Conservation (phyloP, 495 filamentous ascomycete genomes). For the Xylaria curta region DNA sequence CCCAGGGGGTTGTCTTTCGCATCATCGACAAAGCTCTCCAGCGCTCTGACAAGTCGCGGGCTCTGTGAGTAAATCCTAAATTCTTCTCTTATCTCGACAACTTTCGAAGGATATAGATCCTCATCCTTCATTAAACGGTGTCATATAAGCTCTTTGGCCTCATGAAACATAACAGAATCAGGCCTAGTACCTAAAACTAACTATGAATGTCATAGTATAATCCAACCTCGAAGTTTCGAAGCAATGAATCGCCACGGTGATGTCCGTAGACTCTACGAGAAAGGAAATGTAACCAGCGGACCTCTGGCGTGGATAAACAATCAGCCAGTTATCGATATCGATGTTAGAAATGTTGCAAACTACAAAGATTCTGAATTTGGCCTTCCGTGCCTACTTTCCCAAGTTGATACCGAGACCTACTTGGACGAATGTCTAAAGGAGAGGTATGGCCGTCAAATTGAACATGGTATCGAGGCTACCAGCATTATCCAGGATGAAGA, state of each 20-base stretch:
- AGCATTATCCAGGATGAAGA: constrained; percentile 42
- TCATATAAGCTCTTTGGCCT: background rate
- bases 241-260: constrained; percentile 42
- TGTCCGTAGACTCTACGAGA: constrained; percentile 27
- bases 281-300: constrained; percentile 31
- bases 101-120: background rate
- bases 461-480: constrained; percentile 43
- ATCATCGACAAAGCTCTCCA: constrained; percentile 35
- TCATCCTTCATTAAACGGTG: background rate
- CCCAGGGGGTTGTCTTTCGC: constrained; percentile 35
- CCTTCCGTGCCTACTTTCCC: constrained; percentile 48
- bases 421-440: constrained; percentile 44
- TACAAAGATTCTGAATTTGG: constrained; percentile 43
- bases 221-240: constrained; percentile 46
- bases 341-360: constrained; percentile 40
- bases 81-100: background rate
- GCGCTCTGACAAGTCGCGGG: constrained; percentile 40
- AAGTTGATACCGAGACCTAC: constrained; percentile 50
- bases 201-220: constrained; percentile 2
- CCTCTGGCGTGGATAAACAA: constrained; percentile 36
- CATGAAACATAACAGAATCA: background rate
- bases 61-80: constrained; percentile 23
- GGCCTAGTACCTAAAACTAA: background rate
- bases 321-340: constrained; percentile 36
- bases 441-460: constrained; percentile 43